phyloP scores from a whole-genome alignment of 1,284 basidiomycete species.

The Lignosus rhinocerotis region DNA sequence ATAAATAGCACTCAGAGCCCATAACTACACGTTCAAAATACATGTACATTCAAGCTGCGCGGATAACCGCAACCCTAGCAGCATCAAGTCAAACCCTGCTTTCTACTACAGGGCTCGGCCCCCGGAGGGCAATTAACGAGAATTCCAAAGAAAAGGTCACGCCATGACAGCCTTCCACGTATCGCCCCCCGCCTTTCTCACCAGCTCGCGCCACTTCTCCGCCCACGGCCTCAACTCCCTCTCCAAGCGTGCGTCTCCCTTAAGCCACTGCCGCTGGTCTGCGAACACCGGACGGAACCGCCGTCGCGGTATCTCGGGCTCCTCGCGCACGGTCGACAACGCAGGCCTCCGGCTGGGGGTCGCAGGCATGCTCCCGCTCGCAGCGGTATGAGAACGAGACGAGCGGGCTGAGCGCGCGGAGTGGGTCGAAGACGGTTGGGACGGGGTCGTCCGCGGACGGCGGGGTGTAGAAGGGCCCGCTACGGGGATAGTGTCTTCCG shows the following conservation, averaged over 20 bases:
- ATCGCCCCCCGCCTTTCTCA: slow-evolving; percentile 20
- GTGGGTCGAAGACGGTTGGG: slow-evolving; percentile 20
- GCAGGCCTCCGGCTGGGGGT: slow-evolving; percentile 5
- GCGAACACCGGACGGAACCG: slow-evolving; percentile 28
- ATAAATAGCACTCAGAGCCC: too few species aligned
- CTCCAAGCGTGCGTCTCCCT: slow-evolving; percentile 26
- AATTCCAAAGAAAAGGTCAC: too few species aligned
- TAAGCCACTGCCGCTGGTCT: slow-evolving; percentile 31
- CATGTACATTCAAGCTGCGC: too few species aligned
- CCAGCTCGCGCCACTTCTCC: slow-evolving; percentile 17
- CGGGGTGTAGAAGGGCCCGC: slow-evolving; percentile 26
- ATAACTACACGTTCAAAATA: too few species aligned
- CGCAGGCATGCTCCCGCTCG: slow-evolving; percentile 1
- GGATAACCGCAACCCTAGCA: too few species aligned
- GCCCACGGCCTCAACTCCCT: slow-evolving; percentile 24
- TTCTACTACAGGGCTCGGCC: too few species aligned
- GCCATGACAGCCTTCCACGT: slow-evolving; percentile 11
- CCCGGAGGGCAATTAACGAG: too few species aligned
- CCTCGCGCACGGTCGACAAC: slow-evolving; percentile 15
- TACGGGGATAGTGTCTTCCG: neutral
- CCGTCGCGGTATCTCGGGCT: slow-evolving; percentile 13
- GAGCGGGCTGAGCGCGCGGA: slow-evolving; percentile 15
- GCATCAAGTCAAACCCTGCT: too few species aligned
- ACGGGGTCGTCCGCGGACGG: slow-evolving; percentile 5
- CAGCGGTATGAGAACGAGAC: slow-evolving; percentile 4